A percentile compares a stretch with the other conserved stretches of the same genome.
phyloP scores from a whole-genome alignment of 805 yeast species.

The Candida silvatica region DNA sequence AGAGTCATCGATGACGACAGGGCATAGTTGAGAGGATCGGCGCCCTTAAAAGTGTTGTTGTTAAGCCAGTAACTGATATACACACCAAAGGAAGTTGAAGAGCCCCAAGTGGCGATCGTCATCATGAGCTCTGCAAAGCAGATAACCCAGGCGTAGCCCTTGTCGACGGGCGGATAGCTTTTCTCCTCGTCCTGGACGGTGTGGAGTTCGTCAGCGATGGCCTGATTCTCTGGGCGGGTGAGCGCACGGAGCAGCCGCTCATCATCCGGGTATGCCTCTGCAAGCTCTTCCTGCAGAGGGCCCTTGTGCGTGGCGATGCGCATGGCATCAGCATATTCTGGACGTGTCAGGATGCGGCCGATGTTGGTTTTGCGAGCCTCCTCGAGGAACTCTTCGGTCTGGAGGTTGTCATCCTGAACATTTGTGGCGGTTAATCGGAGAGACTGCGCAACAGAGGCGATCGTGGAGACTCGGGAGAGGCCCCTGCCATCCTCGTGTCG shows the following conservation, averaged over 20 bases:
- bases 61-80: constrained; percentile 45
- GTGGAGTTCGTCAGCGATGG: not conserved
- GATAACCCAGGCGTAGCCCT: constrained; percentile 56
- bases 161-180: constrained; percentile 32
- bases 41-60: constrained; percentile 39
- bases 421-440: constrained; percentile 4
- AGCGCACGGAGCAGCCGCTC: constrained; percentile 3
- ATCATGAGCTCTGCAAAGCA: constrained; percentile 34
- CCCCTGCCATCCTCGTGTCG: no score
- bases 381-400: constrained; percentile 8
- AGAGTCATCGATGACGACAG: constrained; percentile 40
- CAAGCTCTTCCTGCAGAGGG: constrained; percentile 3
- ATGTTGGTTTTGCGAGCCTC: constrained; percentile 8
- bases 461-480: not conserved
- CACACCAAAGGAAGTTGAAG: constrained; percentile 51
- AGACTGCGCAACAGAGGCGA: constrained; percentile 1
- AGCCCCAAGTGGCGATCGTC: constrained; percentile 55
- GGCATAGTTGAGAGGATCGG: constrained; percentile 47
- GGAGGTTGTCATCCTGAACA: constrained; percentile 15
- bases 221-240: constrained; percentile 1
- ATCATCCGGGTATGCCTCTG: constrained; percentile 3
- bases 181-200: no score
- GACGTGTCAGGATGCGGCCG: constrained; percentile 14
- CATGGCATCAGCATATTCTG: constrained; percentile 18
- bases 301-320: constrained; percentile 8